These are phyloP conservation scores for Isatis lusitanica DNA, from an alignment of 441 rosid species.

Conservation along the genomic window DNA sequence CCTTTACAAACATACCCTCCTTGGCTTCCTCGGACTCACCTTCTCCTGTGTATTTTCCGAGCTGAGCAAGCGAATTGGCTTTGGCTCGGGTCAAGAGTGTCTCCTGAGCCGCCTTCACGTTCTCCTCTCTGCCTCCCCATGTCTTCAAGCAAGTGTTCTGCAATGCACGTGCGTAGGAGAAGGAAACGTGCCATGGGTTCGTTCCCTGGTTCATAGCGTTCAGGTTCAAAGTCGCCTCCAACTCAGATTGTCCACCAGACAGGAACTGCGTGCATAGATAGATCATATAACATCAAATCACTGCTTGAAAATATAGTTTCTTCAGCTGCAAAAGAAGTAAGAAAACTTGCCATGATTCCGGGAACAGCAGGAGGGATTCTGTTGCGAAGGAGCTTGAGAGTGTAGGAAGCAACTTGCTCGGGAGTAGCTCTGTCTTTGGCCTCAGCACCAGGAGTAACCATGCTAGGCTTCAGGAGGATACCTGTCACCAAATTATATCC, in stretches of 20 bases:
- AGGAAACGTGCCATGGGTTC: slow-evolving; percentile 92
- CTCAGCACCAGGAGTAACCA: slow-evolving; percentile 97
- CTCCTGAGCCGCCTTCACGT: slow-evolving; percentile 81
- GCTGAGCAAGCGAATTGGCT: slow-evolving; percentile 92
- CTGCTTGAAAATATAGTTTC: not conserved
- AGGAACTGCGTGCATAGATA: slow-evolving; percentile 55
- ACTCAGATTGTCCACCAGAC: slow-evolving; percentile 95
- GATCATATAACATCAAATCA: not conserved
- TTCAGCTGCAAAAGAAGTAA: not conserved
- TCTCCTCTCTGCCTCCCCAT: slow-evolving; percentile 88
- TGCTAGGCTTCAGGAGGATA: slow-evolving; percentile 92
- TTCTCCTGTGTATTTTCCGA: slow-evolving; percentile 84
- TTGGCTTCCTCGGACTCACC: slow-evolving; percentile 96
- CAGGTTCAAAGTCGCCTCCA: slow-evolving; percentile 88
- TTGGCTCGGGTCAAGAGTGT: slow-evolving; percentile 66
- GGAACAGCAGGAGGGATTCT: slow-evolving; percentile 88
- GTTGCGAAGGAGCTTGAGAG: slow-evolving; percentile 76
- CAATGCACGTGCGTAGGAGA: slow-evolving; percentile 90
- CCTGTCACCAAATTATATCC: not conserved
- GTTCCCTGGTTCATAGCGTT: slow-evolving; percentile 92
- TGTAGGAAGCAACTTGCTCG: slow-evolving; percentile 75
- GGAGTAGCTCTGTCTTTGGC: slow-evolving; percentile 79
- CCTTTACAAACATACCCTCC: slow-evolving; percentile 88
- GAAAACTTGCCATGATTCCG: slow-evolving; percentile 77
- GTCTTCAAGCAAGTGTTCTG: slow-evolving; percentile 96